Evolutionary conservation across 108 stramenopile species (phyloP), one percentile per base, ranked within the genome.

Genomic region (Nannochloropsis salina): DNA sequence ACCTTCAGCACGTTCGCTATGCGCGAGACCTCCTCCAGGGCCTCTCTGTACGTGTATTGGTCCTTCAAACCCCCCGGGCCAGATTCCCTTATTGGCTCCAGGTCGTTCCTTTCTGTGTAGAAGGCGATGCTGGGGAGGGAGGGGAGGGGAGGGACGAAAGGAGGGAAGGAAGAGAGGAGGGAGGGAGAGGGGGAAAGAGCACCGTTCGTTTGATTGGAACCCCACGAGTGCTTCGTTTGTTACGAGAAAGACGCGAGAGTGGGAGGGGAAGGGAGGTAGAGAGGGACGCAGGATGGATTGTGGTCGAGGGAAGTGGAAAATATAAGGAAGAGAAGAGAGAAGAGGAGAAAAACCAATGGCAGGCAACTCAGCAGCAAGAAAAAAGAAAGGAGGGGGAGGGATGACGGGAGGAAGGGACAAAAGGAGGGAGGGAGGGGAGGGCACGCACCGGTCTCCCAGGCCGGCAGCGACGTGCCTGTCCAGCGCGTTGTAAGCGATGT

Each of bases 401-500:
- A 31, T 0, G 31, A 31, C 0, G 31, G 31, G 31, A 31, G 31
- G 31, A 31, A 31, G 0, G 31, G 31, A 31, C 31, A 1, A 1
- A 31, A 1, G 31, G 31, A 31, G 15, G 47, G 47, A 51, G 47
- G 47, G 12, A 9, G 9, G 21, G 9, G 20, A 1, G 18, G 9
- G 21, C 80, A 81, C 21, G 31, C 21, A 81, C 80, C 80, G 31
- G 41, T 85, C 44, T 6, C 43, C 80, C 42, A 91, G 84, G 83
- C 92, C 91, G 44, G 87, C 85, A 40, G 86, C 82, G 41, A 92
- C 90, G 85, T 95, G 94, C 11, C 96, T 91, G 87, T 96, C 96
- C 9, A 96, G 85, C 21, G 94, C 94, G 80, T 96, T 96, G 93
- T 94, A 94, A 86, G 90, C 91, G 15, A 94, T 86, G 88, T 96